Evolutionary conservation across 495 filamentous ascomycete genomes (phyloP), one percentile per base, ranked within the genome.

Genomic region (Xylaria sp.): DNA sequence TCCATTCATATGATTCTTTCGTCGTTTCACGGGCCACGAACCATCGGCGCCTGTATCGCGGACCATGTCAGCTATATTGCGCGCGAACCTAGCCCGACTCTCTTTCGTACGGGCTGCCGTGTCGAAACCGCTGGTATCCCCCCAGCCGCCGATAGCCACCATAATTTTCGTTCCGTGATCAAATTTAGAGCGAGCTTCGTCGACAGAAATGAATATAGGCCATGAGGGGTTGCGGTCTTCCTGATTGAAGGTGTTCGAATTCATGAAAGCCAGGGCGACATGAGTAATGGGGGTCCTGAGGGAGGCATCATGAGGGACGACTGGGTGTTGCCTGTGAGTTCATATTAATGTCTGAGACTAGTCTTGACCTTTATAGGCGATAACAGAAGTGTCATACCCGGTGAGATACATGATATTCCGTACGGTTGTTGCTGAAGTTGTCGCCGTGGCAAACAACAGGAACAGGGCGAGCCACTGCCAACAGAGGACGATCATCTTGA

Each of bases 71-170:
- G 85, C 86, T 3, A 93, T 83, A 70, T 92, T 92, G 68, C 84
- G 85, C 29, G 91, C 91, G 74, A 91, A 93, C 26, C 74, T 82
- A 63, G 81, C 74, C 15, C 89, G 85, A 8, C 82, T 84, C 11
- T 82, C 75, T 0, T 87, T 84, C 1, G 85, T 87, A 52, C 82
- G 84, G 1, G 89, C 90, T 8, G 85, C 91, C 1, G 75, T 76
- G 0, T 85, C 83, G 78, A 93, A 93, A 9, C 90, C 91, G 33
- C 77, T 72, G 0, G 85, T 88, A 72, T 93, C 90, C 7, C 91
- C 91, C 91, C 91, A 94, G 57, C 91, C 91, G 8, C 91, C 91
- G 67, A 93, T 89, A 43, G 91, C 90, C 43, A 93, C 82, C 85
- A 92, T 85, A 19, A 93, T 75, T 74, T 89, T 88, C 37, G 91